Evolutionary conservation across 2,329 filamentous ascomycete genomes (phyloP).

Genomic region (Fusarium tjaetaba): DNA sequence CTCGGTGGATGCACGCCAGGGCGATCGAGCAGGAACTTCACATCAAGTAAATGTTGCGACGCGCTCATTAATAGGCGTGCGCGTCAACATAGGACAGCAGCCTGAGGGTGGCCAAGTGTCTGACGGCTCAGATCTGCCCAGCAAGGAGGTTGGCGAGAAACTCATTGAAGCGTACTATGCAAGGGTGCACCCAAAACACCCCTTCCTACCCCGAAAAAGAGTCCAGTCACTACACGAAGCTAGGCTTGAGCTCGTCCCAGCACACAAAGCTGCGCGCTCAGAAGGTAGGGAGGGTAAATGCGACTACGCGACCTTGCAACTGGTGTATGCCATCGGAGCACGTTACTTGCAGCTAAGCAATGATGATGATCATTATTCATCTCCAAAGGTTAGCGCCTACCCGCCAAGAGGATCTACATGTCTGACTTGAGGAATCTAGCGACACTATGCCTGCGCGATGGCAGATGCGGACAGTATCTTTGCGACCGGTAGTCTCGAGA

Average conservation of each 20-base stretch:
- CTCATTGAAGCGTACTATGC: background rate
- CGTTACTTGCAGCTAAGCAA: conserved; percentile 5
- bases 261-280: background rate
- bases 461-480: background rate
- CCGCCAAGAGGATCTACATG: rapidly evolving
- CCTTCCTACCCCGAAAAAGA: background rate
- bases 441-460: background rate
- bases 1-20: background rate
- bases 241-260: background rate
- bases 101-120: rapidly evolving
- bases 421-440: background rate
- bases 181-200: background rate
- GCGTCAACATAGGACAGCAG: background rate
- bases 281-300: background rate
- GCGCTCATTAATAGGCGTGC: background rate
- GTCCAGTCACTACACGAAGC: background rate
- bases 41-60: background rate
- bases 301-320: background rate
- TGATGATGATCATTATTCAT: background rate
- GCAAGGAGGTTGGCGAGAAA: background rate
- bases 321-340: background rate
- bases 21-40: background rate
- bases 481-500: background rate
- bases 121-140: background rate
- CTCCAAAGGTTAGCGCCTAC: background rate